phyloP scores from a whole-genome alignment of 2,329 filamentous ascomycete species.

The Cladosporium cucumerinum region DNA sequence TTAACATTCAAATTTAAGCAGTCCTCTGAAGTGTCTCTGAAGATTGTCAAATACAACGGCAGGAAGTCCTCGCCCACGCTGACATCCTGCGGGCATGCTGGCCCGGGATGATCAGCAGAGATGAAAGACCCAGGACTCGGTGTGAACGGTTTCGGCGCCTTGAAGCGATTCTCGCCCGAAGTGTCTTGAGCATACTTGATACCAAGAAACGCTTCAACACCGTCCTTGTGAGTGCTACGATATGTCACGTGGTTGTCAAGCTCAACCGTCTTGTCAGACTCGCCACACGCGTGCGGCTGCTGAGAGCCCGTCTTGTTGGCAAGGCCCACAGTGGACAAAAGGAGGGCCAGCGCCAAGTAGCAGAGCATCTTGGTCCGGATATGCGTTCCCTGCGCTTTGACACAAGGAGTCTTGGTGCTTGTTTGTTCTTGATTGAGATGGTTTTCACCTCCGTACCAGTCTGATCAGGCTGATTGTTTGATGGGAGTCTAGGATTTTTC shows the following conservation, averaged over 20 bases:
- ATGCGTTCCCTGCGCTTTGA: background rate
- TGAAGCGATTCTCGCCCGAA: conserved; percentile 32
- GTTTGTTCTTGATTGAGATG: background rate
- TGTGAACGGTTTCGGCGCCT: conserved; percentile 28
- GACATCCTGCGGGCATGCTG: conserved; percentile 32
- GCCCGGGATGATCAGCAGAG: conserved; percentile 29
- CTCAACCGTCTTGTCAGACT: conserved; percentile 4
- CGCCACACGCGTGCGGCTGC: background rate
- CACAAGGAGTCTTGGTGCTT: background rate
- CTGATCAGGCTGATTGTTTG: background rate
- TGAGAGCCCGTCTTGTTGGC: background rate
- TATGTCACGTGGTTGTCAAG: conserved; percentile 24
- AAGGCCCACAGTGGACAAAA: background rate
- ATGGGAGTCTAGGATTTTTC: background rate
- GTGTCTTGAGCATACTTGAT: conserved; percentile 35
- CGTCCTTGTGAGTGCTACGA: conserved; percentile 24
- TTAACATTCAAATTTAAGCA: conserved; percentile 34
- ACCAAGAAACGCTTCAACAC: conserved; percentile 35
- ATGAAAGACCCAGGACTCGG: conserved; percentile 25
- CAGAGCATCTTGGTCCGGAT: background rate
- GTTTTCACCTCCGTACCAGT: background rate
- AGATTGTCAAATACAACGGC: conserved; percentile 9
- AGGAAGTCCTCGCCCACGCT: conserved; percentile 10
- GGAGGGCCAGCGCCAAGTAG: background rate
- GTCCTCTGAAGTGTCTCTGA: conserved; percentile 22